A percentile compares a stretch with the other conserved stretches of the same genome.
Evolutionary conservation across 1,284 basidiomycete species (phyloP).

Genomic region (Fistulina hepatica): DNA sequence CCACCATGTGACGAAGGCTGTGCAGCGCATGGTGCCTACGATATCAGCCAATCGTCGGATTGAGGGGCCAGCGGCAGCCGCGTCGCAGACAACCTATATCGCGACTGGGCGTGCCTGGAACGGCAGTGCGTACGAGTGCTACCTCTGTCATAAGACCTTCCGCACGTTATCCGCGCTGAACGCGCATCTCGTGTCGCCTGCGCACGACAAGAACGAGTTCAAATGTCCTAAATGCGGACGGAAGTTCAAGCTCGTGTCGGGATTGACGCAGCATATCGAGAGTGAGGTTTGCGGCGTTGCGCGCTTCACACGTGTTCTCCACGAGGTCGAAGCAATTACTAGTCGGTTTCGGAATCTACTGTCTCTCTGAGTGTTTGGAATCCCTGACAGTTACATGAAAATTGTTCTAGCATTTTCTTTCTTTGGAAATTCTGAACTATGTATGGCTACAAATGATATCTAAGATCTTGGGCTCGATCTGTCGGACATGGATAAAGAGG

Average conservation of each 20-base stretch:
- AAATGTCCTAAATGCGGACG: conserved; percentile 32
- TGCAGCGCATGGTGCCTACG: conserved; percentile 25
- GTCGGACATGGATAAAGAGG: too few species aligned
- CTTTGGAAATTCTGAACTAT: too few species aligned
- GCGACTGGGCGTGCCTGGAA: conserved; percentile 39
- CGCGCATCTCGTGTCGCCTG: conserved; percentile 40
- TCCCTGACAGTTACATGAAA: too few species aligned
- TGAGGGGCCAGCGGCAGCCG: conserved; percentile 11
- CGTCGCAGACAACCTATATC: conserved; percentile 17
- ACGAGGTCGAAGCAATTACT: not conserved
- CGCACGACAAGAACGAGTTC: conserved; percentile 34
- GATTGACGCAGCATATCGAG: conserved; percentile 43
- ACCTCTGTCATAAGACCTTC: conserved; percentile 36
- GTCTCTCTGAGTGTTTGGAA: too few species aligned
- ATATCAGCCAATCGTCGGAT: conserved; percentile 25
- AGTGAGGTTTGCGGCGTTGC: conserved; percentile 40
- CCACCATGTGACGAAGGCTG: conserved; percentile 26
- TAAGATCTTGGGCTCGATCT: too few species aligned
- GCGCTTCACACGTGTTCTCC: conserved; percentile 23
- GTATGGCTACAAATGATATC: too few species aligned
- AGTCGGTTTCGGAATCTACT: too few species aligned
- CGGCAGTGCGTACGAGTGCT: conserved; percentile 38
- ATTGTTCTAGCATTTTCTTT: too few species aligned
- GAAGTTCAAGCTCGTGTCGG: conserved; percentile 37
- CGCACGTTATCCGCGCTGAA: conserved; percentile 32